These are phyloP conservation scores for Porpolomopsis calyptriformis DNA, from an alignment of 768 basidiomycete species.

Conservation along the genomic window DNA sequence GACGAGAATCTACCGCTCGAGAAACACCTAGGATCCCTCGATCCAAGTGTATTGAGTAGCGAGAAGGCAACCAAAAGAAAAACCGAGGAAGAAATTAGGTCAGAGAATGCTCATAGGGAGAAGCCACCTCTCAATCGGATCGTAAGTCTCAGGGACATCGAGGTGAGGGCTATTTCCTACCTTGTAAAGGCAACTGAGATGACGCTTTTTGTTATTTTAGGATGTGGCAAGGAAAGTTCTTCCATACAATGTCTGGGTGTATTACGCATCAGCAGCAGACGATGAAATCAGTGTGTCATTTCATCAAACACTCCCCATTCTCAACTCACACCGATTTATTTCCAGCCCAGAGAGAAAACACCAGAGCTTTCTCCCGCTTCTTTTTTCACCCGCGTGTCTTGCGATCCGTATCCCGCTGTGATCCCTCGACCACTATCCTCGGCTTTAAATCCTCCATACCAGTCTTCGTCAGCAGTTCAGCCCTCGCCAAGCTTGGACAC, in stretches of 20 bases:
- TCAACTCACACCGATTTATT: conserved; percentile 12
- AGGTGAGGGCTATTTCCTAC: conserved; percentile 35
- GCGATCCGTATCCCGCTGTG: conserved; percentile 50
- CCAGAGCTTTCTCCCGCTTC: conserved; percentile 71
- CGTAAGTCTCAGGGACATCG: conserved; percentile 72
- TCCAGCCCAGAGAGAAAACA: conserved; percentile 56
- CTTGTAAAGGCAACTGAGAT: background rate
- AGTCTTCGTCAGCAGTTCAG: conserved; percentile 75
- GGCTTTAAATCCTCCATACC: conserved; percentile 65
- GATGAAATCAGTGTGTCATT: conserved; percentile 63
- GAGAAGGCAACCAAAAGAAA: conserved; percentile 33
- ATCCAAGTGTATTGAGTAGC: conserved; percentile 27
- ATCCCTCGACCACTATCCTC: conserved; percentile 65
- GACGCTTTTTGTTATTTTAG: conserved; percentile 23
- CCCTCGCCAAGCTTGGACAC: conserved; percentile 79
- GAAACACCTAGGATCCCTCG: conserved; percentile 64
- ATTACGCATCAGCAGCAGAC: conserved; percentile 81
- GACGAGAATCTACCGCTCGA: conserved; percentile 57
- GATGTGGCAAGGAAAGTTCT: conserved; percentile 63
- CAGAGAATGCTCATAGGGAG: conserved; percentile 46
- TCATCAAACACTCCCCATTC: background rate
- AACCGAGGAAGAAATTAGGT: conserved; percentile 62
- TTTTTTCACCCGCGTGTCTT: conserved; percentile 83
- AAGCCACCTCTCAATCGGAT: conserved; percentile 62
- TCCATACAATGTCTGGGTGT: conserved; percentile 65